Evolutionary conservation across 331 rosid species (phyloP).

Genomic region (Rhamnella rubrinervis): DNA sequence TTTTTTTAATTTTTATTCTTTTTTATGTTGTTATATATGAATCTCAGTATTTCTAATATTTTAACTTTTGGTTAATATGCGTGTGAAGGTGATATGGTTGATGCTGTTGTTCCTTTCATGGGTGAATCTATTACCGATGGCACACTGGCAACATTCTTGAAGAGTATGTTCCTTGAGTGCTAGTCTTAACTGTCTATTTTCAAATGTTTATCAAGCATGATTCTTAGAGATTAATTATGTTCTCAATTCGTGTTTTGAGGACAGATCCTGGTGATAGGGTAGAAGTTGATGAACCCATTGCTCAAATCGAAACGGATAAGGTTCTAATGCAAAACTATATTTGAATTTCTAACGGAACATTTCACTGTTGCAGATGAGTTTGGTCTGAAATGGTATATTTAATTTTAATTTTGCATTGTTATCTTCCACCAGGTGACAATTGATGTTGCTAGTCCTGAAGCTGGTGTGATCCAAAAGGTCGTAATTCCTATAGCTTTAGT

Average conservation of each 20-base stretch:
- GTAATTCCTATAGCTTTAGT: background rate
- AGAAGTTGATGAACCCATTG: constrained; percentile 73
- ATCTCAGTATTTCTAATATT: constrained; percentile 12
- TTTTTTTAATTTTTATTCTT: constrained; percentile 1
- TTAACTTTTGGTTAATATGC: constrained; percentile 32
- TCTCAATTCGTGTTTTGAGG: constrained; percentile 26
- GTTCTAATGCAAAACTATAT: constrained; percentile 32
- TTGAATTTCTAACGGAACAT: constrained; percentile 20
- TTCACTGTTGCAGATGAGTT: constrained; percentile 8
- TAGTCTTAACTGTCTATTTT: constrained; percentile 4
- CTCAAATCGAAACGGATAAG: constrained; percentile 94
- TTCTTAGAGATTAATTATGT: constrained; percentile 21
- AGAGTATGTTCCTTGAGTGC: constrained; percentile 49
- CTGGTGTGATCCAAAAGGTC: constrained; percentile 80
- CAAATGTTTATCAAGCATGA: background rate
- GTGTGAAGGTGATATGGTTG: constrained; percentile 60
- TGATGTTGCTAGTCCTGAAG: constrained; percentile 83
- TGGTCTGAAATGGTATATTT: constrained; percentile 9
- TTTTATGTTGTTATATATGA: constrained; percentile 1
- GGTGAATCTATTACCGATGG: constrained; percentile 90
- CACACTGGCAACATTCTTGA: constrained; percentile 71
- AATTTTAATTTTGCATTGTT: constrained; percentile 8
- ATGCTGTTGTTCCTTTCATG: constrained; percentile 78
- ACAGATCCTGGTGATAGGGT: constrained; percentile 79
- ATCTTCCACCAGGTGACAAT: constrained; percentile 63